Evolutionary conservation across 2,329 filamentous ascomycete genomes (phyloP).

Genomic region (Nothophaeocryptopus gaeumannii): DNA sequence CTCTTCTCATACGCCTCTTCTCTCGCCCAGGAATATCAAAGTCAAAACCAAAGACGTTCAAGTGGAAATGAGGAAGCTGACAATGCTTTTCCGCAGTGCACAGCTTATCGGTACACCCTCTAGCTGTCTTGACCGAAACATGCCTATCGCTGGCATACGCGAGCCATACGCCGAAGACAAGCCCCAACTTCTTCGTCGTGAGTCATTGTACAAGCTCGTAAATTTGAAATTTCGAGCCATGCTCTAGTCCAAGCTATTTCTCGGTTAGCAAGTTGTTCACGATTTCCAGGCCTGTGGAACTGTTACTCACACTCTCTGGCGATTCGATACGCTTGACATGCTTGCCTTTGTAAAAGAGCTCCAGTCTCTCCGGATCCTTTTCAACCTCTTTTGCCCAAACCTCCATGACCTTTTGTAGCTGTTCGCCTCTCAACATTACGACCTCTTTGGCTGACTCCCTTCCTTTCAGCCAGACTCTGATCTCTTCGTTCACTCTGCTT

Average conservation of each 20-base stretch:
- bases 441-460: conserved; percentile 11
- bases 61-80: too few species aligned
- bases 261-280: conserved; percentile 7
- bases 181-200: too few species aligned
- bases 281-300: neutral
- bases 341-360: conserved; percentile 16
- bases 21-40: too few species aligned
- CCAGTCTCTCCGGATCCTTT: conserved; percentile 9
- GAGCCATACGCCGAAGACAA: too few species aligned
- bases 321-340: conserved; percentile 9
- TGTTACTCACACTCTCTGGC: conserved; percentile 12
- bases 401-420: conserved; percentile 11
- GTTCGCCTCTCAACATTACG: conserved; percentile 13
- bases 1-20: too few species aligned
- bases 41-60: too few species aligned
- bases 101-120: too few species aligned
- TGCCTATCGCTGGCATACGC: too few species aligned
- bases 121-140: too few species aligned
- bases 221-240: conserved; percentile 14
- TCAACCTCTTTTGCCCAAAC: conserved; percentile 12
- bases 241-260: conserved; percentile 11
- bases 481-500: conserved; percentile 6
- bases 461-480: conserved; percentile 14
- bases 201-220: conserved; percentile 14
- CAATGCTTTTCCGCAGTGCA: too few species aligned